A percentile compares a stretch with the other conserved stretches of the same genome.
These are phyloP conservation scores for Gossypium schwendimanii DNA, from an alignment of 441 rosid genomes.

Conservation along the genomic window DNA sequence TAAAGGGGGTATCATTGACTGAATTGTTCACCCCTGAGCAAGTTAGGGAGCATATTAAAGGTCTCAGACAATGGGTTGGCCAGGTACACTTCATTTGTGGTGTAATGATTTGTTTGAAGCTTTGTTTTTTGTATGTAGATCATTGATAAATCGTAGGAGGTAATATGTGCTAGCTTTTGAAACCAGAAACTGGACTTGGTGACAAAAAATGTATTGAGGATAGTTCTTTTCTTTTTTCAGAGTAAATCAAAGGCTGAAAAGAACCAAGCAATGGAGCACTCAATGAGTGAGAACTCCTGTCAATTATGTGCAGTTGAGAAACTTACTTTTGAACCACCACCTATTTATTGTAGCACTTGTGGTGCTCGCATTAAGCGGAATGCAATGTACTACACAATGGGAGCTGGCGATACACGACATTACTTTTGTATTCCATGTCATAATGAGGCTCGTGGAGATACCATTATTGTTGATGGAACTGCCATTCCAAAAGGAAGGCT, in stretches of 20 bases:
- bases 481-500: constrained; percentile 69
- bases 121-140: neutral
- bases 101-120: neutral
- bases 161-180: neutral
- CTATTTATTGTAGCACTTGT: constrained; percentile 90
- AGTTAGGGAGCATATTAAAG: constrained; percentile 82
- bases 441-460: constrained; percentile 94
- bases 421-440: constrained; percentile 96
- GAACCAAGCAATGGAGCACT: constrained; percentile 96
- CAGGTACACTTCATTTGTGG: constrained; percentile 46
- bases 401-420: constrained; percentile 93
- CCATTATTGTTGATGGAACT: constrained; percentile 66
- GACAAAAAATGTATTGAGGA: neutral
- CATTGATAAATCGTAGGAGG: neutral
- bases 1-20: constrained; percentile 93
- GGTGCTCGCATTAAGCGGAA: constrained; percentile 98
- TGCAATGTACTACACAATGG: constrained; percentile 93
- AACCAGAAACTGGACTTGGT: neutral
- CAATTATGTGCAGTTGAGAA: constrained; percentile 99
- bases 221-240: constrained; percentile 33
- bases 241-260: constrained; percentile 98
- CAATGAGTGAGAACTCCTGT: constrained; percentile 99
- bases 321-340: constrained; percentile 99
- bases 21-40: constrained; percentile 99
- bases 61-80: constrained; percentile 99